Percentiles rank a stretch among this genome's conserved stretches.
Conservation (phyloP, 768 basidiomycete species). For the Kondoa subrosea region DNA sequence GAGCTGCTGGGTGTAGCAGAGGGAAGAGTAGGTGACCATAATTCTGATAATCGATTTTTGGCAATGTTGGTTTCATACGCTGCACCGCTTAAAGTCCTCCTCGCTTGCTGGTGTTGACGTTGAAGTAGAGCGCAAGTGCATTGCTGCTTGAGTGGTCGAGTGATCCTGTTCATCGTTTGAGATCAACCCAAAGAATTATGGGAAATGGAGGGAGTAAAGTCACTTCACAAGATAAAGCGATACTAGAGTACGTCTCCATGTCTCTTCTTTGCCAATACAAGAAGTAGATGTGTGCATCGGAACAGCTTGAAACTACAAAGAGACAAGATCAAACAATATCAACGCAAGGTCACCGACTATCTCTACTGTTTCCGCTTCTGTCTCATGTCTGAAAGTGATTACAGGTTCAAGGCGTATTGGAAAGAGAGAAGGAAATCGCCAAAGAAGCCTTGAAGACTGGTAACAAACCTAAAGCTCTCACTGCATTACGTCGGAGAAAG, state of each 20-base stretch:
- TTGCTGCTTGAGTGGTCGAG: no score
- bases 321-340: slow-evolving; percentile 88
- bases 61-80: no score
- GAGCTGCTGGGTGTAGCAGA: no score
- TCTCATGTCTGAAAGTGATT: not conserved
- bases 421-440: slow-evolving; percentile 77
- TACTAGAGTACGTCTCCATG: slow-evolving; percentile 61
- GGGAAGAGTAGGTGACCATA: no score
- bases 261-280: slow-evolving; percentile 8
- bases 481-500: slow-evolving; percentile 75
- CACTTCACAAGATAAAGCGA: slow-evolving; percentile 80
- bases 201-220: slow-evolving; percentile 32
- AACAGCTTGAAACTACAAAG: slow-evolving; percentile 82
- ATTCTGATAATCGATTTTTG: not conserved
- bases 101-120: no score
- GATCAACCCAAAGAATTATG: no score
- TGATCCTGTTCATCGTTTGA: no score
- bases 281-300: slow-evolving; percentile 11
- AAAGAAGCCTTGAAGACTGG: slow-evolving; percentile 61
- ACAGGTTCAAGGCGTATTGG: slow-evolving; percentile 70
- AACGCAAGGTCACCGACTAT: slow-evolving; percentile 51
- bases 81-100: no score
- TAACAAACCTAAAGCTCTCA: slow-evolving; percentile 68
- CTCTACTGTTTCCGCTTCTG: not conserved
- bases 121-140: no score